Evolutionary conservation across 371 early-diverging fungal genomes (phyloP).

Genomic region (Mucor plumbeus): DNA sequence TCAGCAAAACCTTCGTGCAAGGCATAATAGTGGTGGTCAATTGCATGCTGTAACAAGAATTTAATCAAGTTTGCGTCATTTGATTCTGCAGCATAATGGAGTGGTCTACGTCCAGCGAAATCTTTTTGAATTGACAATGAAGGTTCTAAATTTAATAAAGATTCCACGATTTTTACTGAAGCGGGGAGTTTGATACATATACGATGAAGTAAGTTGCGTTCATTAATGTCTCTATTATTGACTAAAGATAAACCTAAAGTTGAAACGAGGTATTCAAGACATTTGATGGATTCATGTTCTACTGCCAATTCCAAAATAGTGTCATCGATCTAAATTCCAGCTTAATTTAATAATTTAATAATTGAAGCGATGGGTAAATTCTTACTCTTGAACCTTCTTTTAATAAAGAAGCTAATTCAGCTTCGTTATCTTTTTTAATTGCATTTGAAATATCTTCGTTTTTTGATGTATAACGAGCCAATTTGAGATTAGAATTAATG

Average conservation of each 20-base stretch:
- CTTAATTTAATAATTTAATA: too few relatives aligned
- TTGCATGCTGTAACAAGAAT: constrained; percentile 53
- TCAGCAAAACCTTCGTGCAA: constrained; percentile 44
- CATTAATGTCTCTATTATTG: constrained; percentile 61
- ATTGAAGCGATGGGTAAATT: too few relatives aligned
- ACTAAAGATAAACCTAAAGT: constrained; percentile 42
- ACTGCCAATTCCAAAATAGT: constrained; percentile 61
- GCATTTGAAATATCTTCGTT: constrained; percentile 32
- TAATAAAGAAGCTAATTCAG: constrained; percentile 18
- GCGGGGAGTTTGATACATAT: constrained; percentile 55
- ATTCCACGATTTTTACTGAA: constrained; percentile 17
- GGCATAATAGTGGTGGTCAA: constrained; percentile 46
- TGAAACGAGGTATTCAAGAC: constrained; percentile 53
- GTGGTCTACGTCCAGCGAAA: constrained; percentile 67
- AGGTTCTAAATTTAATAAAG: constrained; percentile 30
- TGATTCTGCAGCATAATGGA: constrained; percentile 74
- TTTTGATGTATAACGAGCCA: constrained; percentile 26
- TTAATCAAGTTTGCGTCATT: constrained; percentile 52
- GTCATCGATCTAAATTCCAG: constrained; percentile 43
- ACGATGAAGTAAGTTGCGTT: constrained; percentile 69
- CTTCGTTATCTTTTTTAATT: constrained; percentile 21
- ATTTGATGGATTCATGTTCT: constrained; percentile 49
- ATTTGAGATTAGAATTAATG: constrained; percentile 18
- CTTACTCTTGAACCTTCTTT: constrained; percentile 27
- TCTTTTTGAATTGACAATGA: constrained; percentile 46